phyloP scores from a whole-genome alignment of 2,329 filamentous ascomycete genomes.

The Venturia asperata region DNA sequence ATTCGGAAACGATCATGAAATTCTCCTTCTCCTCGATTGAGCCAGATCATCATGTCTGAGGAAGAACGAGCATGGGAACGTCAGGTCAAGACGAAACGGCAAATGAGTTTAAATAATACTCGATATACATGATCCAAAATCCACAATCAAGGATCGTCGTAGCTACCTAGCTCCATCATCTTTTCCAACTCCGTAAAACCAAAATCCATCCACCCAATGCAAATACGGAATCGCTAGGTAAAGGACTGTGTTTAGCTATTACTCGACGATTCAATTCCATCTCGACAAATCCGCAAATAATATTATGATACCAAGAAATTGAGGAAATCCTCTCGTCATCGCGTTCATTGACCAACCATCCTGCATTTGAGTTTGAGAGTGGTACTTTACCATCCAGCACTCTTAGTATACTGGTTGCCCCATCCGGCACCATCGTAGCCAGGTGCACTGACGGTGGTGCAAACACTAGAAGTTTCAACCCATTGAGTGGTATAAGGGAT shows the following conservation, averaged over 20 bases:
- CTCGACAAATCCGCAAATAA: too few relatives aligned
- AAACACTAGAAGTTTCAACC: slow-evolving; percentile 11
- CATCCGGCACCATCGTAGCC: neutral
- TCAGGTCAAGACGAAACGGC: too few relatives aligned
- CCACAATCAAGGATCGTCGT: neutral
- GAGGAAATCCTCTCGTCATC: neutral
- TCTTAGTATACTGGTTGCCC: neutral
- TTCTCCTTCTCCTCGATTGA: neutral
- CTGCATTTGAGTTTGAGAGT: neutral
- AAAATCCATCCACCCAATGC: neutral
- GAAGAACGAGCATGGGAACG: too few relatives aligned
- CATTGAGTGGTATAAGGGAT: slow-evolving; percentile 10
- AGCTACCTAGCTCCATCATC: neutral
- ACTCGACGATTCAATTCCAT: neutral
- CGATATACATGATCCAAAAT: too few relatives aligned
- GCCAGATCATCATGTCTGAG: neutral
- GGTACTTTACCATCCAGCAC: neutral
- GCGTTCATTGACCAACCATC: too few relatives aligned
- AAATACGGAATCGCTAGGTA: neutral
- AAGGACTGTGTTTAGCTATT: neutral
- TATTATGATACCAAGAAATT: neutral
- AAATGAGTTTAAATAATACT: too few relatives aligned
- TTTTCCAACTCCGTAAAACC: neutral
- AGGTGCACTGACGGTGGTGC: neutral
- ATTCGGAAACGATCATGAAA: neutral